Evolutionary conservation across 768 basidiomycete genomes (phyloP).

Genomic region (Tephrocybe sp.): DNA sequence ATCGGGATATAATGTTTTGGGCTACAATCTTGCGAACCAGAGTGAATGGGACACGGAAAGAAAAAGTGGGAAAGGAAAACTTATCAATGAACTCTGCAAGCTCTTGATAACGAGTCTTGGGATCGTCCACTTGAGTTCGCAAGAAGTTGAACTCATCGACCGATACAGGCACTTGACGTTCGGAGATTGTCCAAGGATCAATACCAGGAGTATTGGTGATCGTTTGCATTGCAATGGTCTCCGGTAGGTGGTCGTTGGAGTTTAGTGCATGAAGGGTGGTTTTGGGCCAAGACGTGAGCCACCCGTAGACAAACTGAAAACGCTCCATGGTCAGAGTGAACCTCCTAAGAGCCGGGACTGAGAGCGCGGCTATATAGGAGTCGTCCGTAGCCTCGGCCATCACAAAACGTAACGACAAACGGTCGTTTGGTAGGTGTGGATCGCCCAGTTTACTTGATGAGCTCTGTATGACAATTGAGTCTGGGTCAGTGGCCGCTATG

Average conservation of each 20-base stretch:
- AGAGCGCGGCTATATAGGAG: conserved; percentile 15
- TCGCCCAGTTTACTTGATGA: neutral
- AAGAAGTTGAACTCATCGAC: conserved; percentile 20
- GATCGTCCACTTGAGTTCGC: conserved; percentile 18
- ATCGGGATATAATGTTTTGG: conserved; percentile 19
- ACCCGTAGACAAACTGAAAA: conserved; percentile 16
- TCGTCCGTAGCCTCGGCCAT: conserved; percentile 25
- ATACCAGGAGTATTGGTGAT: conserved; percentile 1
- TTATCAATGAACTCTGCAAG: conserved; percentile 16
- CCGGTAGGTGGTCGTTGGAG: neutral
- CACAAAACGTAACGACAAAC: too few species aligned
- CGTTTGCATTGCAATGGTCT: conserved; percentile 1
- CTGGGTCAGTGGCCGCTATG: conserved; percentile 5
- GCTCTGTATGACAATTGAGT: conserved; percentile 2
- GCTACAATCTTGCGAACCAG: conserved; percentile 18
- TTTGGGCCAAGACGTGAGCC: conserved; percentile 19
- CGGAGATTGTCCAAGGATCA: conserved; percentile 8
- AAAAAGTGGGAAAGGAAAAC: conserved; percentile 22
- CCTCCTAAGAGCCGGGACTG: neutral
- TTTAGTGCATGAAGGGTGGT: conserved; percentile 12
- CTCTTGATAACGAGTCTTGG: conserved; percentile 9
- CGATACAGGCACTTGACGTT: conserved; percentile 9
- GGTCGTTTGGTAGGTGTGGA: conserved; percentile 17
- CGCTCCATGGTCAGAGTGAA: conserved; percentile 15
- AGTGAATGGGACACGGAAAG: conserved; percentile 15